These are phyloP conservation scores for Nepenthes alata DNA, from an alignment of 179 eudicot species.

Conservation along the genomic window DNA sequence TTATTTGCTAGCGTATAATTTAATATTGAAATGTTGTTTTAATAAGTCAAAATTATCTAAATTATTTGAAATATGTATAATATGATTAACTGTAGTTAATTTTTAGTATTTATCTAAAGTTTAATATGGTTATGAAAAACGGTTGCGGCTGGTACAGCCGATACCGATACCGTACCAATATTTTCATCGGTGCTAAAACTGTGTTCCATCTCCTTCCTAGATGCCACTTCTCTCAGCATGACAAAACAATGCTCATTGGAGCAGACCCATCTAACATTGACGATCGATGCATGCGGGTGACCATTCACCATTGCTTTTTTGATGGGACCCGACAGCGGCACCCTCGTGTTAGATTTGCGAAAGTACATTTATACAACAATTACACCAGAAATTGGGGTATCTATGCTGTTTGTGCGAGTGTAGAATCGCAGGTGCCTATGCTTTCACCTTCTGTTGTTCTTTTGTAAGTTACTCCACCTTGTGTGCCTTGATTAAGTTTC, in stretches of 20 bases:
- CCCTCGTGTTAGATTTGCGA: constrained; percentile 73
- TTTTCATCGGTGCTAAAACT: not conserved
- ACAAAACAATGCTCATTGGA: constrained; percentile 81
- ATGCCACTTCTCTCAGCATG: constrained; percentile 65
- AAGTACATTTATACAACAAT: constrained; percentile 80
- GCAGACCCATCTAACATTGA: constrained; percentile 61
- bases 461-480: too few species aligned
- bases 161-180: too few species aligned
- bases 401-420: constrained; percentile 84
- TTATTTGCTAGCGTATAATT: too few species aligned
- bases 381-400: constrained; percentile 81
- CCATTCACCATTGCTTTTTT: constrained; percentile 87
- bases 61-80: too few species aligned
- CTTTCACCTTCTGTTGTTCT: not conserved
- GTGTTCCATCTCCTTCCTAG: constrained; percentile 13
- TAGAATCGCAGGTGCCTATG: constrained; percentile 27
- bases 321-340: constrained; percentile 82
- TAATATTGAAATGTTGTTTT: too few species aligned
- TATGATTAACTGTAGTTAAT: too few species aligned
- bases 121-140: too few species aligned
- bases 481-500: not conserved
- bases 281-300: constrained; percentile 73
- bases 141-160: too few species aligned
- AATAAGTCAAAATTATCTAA: too few species aligned
- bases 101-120: too few species aligned